Base-by-base conservation (phyloP, 148 eudicot genomes). In the Cornus controversa region DNA sequence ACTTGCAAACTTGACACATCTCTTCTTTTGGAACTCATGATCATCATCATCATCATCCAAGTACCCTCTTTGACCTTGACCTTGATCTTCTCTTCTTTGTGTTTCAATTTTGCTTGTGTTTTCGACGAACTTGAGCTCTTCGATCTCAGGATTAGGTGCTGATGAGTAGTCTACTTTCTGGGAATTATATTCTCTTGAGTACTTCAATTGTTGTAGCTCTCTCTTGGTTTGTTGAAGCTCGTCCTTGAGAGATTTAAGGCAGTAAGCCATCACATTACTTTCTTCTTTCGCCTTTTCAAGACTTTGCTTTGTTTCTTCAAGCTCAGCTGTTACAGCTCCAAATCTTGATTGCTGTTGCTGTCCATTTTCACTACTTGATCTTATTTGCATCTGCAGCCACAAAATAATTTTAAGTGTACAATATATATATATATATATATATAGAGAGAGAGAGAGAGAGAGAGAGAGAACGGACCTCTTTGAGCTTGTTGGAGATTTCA, bases 1-100 rank as follows among this genome's bases (percentile, higher is more conserved):
- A 69, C 92, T 89, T 10, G 93, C 92, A 81, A 90, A 94, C 75
- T 89, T 89, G 10, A 88, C 97, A 31, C 88, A 78, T 74, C 82
- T 90, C 42, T 85, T 92, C 85, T 81, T 91, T 26, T 89, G 72
- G 29, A 80, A 67, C 31, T 79, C 73, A 24, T 28, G 2, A 31
- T 31, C 4, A 31, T 31, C 6, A 40, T 40, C 4, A 31, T 31
- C 4, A 31, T 31, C 6, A 40, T 40, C 45, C 45, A 40, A 40
- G 8, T 5, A 9, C 53, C 67, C 2, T 10, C n/a, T n/a, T n/a
- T n/a, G n/a, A n/a, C n/a, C n/a, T n/a, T n/a, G n/a, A n/a, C n/a
- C n/a, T n/a, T n/a, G n/a, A n/a, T n/a, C n/a, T n/a, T n/a, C n/a
- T n/a, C n/a, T n/a, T n/a, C n/a, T n/a, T n/a, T n/a, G n/a, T n/a